Evolutionary conservation across 2,329 filamentous ascomycete genomes (phyloP), one percentile per base, ranked within the genome.

Genomic region (Alternaria solani): DNA sequence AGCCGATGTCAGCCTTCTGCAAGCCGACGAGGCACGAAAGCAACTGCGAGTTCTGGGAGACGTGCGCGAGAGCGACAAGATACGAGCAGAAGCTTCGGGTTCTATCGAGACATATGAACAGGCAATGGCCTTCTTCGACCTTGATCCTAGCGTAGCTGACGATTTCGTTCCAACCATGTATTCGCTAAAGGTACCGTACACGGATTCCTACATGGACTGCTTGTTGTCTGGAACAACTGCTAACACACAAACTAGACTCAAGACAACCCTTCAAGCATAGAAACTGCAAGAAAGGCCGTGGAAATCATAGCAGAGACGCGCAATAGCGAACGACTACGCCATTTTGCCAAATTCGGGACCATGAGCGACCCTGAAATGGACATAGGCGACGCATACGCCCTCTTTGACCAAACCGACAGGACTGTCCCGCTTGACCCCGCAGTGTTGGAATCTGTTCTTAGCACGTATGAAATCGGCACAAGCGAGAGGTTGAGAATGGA

Each of bases 21-120:
- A 85, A 57, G 86, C 88, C 62, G 81, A 83, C 12, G 84, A 89
- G 64, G 78, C 86, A 32, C 84, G 86, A 55, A 80, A 83, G 54
- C 82, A 84, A 55, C 77, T 92, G 42, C 82, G 82, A 61, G 84
- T 86, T 48, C 88, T 92, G 66, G 89, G 87, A 2, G 79, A 84
- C 32, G 81, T 84, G 38, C 82, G 87, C 51, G 76, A 80, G 23
- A 91, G 88, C 71, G 80, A 85, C 43, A 80, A 79, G 42, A 86
- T 92, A 53, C 81, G 84, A 63, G 81, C 83, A 48, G 84, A 86
- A 44, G 87, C 89, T 5, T 83, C 86, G 67, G 84, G 86, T 69
- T 82, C 81, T 14, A 81, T 89, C 28, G 84, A 88, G 62, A 88
- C 84, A n/a, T 85, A 86, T 56, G 83, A 87, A 46, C 87, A 91